Evolutionary conservation across 1,284 basidiomycete species (phyloP).

Genomic region (Rhodotorula sp.): DNA sequence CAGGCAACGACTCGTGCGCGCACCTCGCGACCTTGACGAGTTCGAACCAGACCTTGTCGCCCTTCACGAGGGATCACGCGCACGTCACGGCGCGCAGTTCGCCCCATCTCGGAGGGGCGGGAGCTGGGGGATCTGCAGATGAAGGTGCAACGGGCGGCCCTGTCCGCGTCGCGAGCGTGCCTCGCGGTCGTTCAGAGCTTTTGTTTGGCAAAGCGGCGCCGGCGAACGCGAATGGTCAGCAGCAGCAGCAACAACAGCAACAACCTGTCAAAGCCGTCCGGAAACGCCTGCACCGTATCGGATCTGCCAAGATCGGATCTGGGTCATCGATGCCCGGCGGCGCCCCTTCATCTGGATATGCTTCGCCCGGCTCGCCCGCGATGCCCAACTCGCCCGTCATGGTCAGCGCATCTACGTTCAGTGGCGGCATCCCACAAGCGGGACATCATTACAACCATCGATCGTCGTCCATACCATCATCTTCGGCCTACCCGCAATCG

Average conservation of each 20-base stretch:
- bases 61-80: slow-evolving; percentile 79
- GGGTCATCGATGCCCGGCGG: not conserved
- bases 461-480: not conserved
- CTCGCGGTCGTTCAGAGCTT: not conserved
- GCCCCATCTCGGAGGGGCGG: slow-evolving; percentile 9
- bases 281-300: slow-evolving; percentile 69
- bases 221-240: slow-evolving; percentile 39
- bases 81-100: slow-evolving; percentile 64
- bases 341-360: not conserved
- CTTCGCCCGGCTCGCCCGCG: not conserved
- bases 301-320: slow-evolving; percentile 42
- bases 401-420: not conserved
- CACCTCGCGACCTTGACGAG: slow-evolving; percentile 77
- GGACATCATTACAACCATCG: not conserved
- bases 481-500: not conserved
- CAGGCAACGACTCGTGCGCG: slow-evolving; percentile 69
- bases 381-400: not conserved
- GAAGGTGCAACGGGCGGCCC: not conserved
- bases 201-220: not conserved
- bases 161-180: slow-evolving; percentile 2
- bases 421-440: not conserved
- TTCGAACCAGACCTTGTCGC: slow-evolving; percentile 85
- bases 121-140: not conserved
- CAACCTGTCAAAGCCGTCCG: slow-evolving; percentile 67
- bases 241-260: not conserved